Evolutionary conservation across 352 stramenopile species (phyloP).

Genomic region (Elongisporangium anandrum): DNA sequence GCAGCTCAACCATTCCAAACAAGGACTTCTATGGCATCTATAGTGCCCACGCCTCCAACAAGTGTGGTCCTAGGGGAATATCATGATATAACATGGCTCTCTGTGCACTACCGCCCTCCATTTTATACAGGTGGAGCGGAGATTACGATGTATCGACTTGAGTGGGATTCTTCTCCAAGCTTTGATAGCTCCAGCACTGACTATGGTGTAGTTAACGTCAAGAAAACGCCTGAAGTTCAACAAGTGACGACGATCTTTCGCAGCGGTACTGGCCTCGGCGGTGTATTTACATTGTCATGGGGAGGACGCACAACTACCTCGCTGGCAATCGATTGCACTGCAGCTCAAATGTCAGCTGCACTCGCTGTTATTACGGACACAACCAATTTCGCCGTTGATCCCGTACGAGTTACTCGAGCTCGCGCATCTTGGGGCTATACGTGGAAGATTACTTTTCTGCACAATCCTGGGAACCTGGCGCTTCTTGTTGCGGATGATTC

Average conservation of each 20-base stretch:
- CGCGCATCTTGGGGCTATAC: conserved; percentile 81
- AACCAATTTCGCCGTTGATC: conserved; percentile 61
- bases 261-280: conserved; percentile 56
- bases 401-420: conserved; percentile 65
- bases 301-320: conserved; percentile 69
- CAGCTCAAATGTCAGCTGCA: conserved; percentile 62
- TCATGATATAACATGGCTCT: conserved; percentile 70
- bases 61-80: conserved; percentile 77
- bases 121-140: conserved; percentile 83
- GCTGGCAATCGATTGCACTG: conserved; percentile 69
- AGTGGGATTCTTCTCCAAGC: conserved; percentile 83
- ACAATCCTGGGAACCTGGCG: conserved; percentile 86
- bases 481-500: conserved; percentile 76
- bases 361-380: conserved; percentile 80
- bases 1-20: conserved; percentile 23
- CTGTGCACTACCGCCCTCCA: conserved; percentile 76
- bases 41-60: conserved; percentile 68
- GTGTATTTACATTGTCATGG: conserved; percentile 92
- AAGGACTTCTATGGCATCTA: conserved; percentile 44
- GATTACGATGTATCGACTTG: conserved; percentile 91
- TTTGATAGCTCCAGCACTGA: conserved; percentile 81
- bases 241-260: conserved; percentile 69
- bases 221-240: conserved; percentile 90
- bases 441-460: conserved; percentile 91
- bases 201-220: conserved; percentile 84